Base-by-base conservation (phyloP, 2,329 filamentous ascomycete species). In the Aspergillus ibericus region DNA sequence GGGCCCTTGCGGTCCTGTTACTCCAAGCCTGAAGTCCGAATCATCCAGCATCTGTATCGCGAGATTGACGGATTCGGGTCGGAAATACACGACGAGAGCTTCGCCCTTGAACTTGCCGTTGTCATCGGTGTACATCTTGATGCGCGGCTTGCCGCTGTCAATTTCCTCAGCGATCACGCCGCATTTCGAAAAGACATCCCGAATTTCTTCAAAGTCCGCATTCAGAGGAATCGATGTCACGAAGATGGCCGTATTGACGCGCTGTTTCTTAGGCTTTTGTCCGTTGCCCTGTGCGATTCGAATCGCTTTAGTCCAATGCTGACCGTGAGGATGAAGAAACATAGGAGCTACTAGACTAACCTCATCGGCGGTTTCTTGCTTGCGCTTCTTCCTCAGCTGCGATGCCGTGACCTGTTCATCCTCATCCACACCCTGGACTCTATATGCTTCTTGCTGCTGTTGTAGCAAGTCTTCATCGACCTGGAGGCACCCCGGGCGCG, bases 151-250 rank as follows among this genome's bases (percentile, higher is more conserved):
- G 57, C 91, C 90, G 68, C 88, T 92, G 70, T 97, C 93, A 64
- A 96, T 93, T 76, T 96, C 91, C 76, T 98, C 93, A 50, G 93
- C 92, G 64, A 99, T 93, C 65, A 98, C 89, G 60, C 93, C 93
- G 70, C 86, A 96, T 73, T 91, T 93, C 50, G 88, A 91, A 79
- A 99, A 99, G 27, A 91, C 82, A 22, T 92, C 85, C 65, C 89
- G 84, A 15, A 99, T 86, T 78, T 99, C 95, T 29, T 90, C 85
- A 42, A 88, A 80, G 0, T 89, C 91, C 44, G 86, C 89, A 73
- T 98, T 91, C 38, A 82, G 76, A 0, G 95, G 96, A 4, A 99
- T 84, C 12, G 90, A 91, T 4, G 92, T 96, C 49, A 97, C 90
- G 78, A 93, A 99, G 63, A 99, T 85, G 42, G 93, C 93, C 5